Evolutionary conservation across 2,329 filamentous ascomycete species (phyloP).

Genomic region (Ophiocordyceps camponoti-floridani): DNA sequence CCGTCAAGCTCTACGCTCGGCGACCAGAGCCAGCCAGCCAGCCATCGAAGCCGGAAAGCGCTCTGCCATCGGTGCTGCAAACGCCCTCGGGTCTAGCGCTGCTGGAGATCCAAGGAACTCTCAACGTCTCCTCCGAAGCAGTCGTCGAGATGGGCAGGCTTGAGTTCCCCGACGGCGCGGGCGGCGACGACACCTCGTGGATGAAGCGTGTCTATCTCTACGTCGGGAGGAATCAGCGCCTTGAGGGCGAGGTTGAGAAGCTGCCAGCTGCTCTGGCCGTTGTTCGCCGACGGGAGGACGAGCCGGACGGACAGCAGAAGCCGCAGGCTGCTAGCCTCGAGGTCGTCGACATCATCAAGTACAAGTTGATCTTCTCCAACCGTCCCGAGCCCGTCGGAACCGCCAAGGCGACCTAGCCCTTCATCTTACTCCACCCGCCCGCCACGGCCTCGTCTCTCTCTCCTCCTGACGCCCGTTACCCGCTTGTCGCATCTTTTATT

Average conservation of each 20-base stretch:
- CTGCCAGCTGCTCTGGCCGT: constrained; percentile 62
- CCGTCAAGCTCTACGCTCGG: constrained; percentile 22
- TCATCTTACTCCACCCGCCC: background rate
- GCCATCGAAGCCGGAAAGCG: constrained; percentile 16
- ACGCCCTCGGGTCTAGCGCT: constrained; percentile 81
- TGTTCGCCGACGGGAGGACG: constrained; percentile 40
- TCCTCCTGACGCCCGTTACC: too few relatives aligned
- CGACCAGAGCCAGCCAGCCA: constrained; percentile 9
- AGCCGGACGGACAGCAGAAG: constrained; percentile 15
- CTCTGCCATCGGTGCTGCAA: constrained; percentile 67
- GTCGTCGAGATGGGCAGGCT: constrained; percentile 45
- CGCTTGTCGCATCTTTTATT: too few relatives aligned
- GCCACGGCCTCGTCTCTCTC: too few relatives aligned
- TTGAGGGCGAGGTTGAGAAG: constrained; percentile 83
- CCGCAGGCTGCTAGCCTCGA: constrained; percentile 43
- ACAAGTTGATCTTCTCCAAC: constrained; percentile 69
- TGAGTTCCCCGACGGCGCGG: constrained; percentile 47
- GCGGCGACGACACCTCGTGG: constrained; percentile 53
- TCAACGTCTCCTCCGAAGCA: constrained; percentile 47
- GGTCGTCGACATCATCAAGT: constrained; percentile 72
- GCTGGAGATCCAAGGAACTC: constrained; percentile 79
- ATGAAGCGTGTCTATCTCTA: constrained; percentile 84
- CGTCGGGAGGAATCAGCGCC: constrained; percentile 71
- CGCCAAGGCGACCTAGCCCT: constrained; percentile 2
- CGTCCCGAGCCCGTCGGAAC: constrained; percentile 71